Percentiles rank a stretch among this genome's conserved stretches.
These are phyloP conservation scores for Verticillium nonalfalfae DNA, from an alignment of 2,329 filamentous ascomycete species.

Conservation along the genomic window DNA sequence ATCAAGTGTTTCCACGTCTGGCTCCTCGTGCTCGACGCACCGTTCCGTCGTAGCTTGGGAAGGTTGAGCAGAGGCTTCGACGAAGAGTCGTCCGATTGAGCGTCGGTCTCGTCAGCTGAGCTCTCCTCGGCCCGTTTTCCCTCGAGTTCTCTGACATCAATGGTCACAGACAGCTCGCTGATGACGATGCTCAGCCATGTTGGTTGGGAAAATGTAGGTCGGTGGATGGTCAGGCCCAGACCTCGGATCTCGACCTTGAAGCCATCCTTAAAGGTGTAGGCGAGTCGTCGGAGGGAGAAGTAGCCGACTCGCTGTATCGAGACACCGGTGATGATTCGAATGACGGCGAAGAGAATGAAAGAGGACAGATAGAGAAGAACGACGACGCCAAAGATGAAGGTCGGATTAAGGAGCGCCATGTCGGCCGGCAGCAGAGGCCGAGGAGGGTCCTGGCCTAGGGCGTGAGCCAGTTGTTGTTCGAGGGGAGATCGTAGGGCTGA, in stretches of 20 bases:
- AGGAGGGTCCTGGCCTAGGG: not conserved
- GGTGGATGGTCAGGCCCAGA: slow-evolving; percentile 80
- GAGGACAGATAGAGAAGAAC: slow-evolving; percentile 85
- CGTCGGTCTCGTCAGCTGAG: slow-evolving; percentile 17
- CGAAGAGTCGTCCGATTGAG: slow-evolving; percentile 6
- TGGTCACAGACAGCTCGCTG: slow-evolving; percentile 75
- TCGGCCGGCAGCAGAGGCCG: slow-evolving; percentile 14
- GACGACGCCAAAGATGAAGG: slow-evolving; percentile 80
- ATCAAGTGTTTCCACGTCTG: slow-evolving; percentile 78
- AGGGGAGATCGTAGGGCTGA: not conserved
- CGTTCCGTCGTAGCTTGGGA: slow-evolving; percentile 17
- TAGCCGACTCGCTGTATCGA: slow-evolving; percentile 96
- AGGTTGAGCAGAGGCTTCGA: slow-evolving; percentile 6
- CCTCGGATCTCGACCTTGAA: slow-evolving; percentile 84
- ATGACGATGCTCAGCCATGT: slow-evolving; percentile 93
- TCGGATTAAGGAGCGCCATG: slow-evolving; percentile 65
- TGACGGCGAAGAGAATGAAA: slow-evolving; percentile 87
- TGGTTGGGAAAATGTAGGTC: slow-evolving; percentile 92
- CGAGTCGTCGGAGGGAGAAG: slow-evolving; percentile 82
- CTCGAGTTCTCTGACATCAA: slow-evolving; percentile 67
- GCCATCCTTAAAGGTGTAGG: slow-evolving; percentile 85
- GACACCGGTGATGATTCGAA: slow-evolving; percentile 87
- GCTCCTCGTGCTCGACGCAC: slow-evolving; percentile 41
- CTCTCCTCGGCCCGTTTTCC: slow-evolving; percentile 33
- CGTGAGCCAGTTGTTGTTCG: not conserved